Evolutionary conservation across 495 filamentous ascomycete species (phyloP).

Genomic region (Penicillium atrosanguineum): DNA sequence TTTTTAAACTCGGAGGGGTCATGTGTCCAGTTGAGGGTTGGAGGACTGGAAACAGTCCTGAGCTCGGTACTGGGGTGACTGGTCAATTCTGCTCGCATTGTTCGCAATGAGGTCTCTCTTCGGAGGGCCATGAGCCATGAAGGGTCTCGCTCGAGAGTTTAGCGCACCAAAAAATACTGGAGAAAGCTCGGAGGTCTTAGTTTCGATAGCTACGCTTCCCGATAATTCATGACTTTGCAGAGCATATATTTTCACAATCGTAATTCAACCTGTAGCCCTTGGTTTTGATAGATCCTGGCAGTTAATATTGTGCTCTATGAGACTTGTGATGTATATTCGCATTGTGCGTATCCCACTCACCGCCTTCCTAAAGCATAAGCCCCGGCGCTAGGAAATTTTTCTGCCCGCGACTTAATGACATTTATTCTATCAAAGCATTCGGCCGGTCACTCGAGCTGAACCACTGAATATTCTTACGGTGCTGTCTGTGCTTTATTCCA

Average conservation of each 20-base stretch:
- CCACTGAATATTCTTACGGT: constrained; percentile 2
- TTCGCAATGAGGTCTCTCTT: constrained; percentile 10
- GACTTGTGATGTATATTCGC: neutral
- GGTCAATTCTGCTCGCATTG: constrained; percentile 37
- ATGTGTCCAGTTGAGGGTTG: constrained; percentile 43
- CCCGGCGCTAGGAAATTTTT: constrained; percentile 26
- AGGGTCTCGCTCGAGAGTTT: constrained; percentile 42
- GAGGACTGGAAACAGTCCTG: constrained; percentile 24
- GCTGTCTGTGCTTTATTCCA: constrained; percentile 1
- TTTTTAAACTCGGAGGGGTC: constrained; percentile 29
- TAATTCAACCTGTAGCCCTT: neutral
- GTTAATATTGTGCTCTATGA: neutral
- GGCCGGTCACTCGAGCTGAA: constrained; percentile 14
- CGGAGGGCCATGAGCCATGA: constrained; percentile 31
- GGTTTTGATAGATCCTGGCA: neutral
- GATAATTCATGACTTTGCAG: constrained; percentile 27
- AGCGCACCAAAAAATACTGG: constrained; percentile 31
- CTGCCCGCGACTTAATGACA: constrained; percentile 25
- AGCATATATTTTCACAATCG: constrained; percentile 4
- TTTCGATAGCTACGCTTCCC: constrained; percentile 29
- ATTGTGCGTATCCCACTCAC: constrained; percentile 22
- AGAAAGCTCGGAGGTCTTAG: constrained; percentile 26
- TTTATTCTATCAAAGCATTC: constrained; percentile 22
- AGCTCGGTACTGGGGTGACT: constrained; percentile 34
- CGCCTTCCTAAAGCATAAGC: constrained; percentile 14